phyloP scores from a whole-genome alignment of 306 rosid genomes.

The Pyrus betulifolia region DNA sequence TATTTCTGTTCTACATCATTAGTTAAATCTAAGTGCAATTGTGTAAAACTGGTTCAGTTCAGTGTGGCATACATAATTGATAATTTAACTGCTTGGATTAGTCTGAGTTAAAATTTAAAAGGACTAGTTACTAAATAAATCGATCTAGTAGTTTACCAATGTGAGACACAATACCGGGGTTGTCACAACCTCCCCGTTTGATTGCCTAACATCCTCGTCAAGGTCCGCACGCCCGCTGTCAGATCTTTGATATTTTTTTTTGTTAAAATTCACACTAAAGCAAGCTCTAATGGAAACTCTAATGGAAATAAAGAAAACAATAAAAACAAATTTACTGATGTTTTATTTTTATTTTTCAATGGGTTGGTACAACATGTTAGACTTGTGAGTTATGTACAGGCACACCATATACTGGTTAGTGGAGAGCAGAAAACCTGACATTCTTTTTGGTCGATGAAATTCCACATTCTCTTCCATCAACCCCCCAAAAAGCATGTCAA shows the following conservation, averaged over 20 bases:
- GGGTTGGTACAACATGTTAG: constrained; percentile 21
- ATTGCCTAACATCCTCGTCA: no score
- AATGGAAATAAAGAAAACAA: background rate
- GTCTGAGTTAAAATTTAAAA: no score
- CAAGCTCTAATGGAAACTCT: background rate
- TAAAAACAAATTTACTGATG: background rate
- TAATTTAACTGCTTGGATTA: constrained; percentile 4
- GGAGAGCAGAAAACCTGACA: constrained; percentile 56
- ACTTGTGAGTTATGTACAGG: constrained; percentile 9
- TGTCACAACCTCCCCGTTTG: no score
- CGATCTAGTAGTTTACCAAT: no score
- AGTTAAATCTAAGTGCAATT: no score
- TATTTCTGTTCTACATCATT: no score
- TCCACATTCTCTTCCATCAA: constrained; percentile 39
- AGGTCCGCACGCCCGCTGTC: background rate
- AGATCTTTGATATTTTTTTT: background rate
- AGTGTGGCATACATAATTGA: background rate
- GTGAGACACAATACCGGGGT: no score
- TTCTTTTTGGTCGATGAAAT: constrained; percentile 35
- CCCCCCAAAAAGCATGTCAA: constrained; percentile 36
- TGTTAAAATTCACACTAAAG: background rate
- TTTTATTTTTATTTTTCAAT: background rate
- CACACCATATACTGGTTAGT: constrained; percentile 22
- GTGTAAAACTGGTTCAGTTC: background rate
- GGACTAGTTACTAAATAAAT: no score